Evolutionary conservation across 768 basidiomycete genomes (phyloP), one percentile per base, ranked within the genome.

Genomic region (Leccinum variicolor): DNA sequence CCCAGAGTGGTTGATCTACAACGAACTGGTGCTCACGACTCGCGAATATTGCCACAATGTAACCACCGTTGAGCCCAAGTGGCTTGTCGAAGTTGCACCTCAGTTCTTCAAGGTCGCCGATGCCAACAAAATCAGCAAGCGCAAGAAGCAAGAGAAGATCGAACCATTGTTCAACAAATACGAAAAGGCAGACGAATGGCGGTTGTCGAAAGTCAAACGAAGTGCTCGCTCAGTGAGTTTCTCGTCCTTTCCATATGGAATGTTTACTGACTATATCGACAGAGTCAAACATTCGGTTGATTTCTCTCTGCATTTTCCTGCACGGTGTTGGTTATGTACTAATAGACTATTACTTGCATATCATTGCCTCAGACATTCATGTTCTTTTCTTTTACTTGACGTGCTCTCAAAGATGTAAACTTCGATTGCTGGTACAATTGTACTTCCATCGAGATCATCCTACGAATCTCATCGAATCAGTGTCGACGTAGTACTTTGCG

Each of bases 31-130:
- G 53, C 78, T 98, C 61, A 98, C 97, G 13, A 97, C 97, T n/a
- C 84, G 94, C 66, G 92, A 94, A 74, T 97, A 92, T 69, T 92
- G 89, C 71, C 89, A 92, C 66, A 94, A 91, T 54, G 93, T 98
- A 46, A 96, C 94, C 0, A 92, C 93, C 1, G 83, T 99, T 58
- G 97, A 99, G 70, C 96, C 97, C 4, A 97, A 97, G 72, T 99
- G 96, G 97, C 84, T 98, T 8, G 91, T 94, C 17, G 95, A 99
- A 68, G 94, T 96, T 23, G 97, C 96, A 7, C 96, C 97, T 1
- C 94, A 95, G 59, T 98, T 97, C 81, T 99, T 98, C 88, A 92
- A 92, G 74, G 94, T 99, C 46, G 94, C 96, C 3, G 97, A 98
- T 73, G 90, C 85, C 53, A 95, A 94, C 77, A 98, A 97, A 75